Conservation (phyloP, 2,329 filamentous ascomycete genomes). For the Fusarium sulawesiense region DNA sequence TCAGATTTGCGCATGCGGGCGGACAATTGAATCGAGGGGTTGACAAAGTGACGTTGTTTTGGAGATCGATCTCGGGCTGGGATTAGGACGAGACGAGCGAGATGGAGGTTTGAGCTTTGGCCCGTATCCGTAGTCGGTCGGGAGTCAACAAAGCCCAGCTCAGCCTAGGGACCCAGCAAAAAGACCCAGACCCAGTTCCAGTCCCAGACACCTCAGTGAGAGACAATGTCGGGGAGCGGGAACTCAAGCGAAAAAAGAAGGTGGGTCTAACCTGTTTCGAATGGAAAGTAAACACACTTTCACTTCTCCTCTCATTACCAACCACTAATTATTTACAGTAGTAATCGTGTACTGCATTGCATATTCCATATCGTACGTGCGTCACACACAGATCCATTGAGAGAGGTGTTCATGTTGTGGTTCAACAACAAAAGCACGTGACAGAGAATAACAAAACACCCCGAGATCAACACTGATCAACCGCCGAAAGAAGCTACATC, state of each 20-base stretch:
- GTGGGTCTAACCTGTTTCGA: conserved; percentile 37
- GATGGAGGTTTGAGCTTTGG: conserved; percentile 26
- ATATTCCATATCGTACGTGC: conserved; percentile 16
- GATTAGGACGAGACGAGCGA: conserved; percentile 25
- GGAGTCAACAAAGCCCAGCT: conserved; percentile 28
- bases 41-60: conserved; percentile 15
- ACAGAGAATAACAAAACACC: conserved; percentile 5
- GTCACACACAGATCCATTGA: conserved; percentile 21
- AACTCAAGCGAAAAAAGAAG: conserved; percentile 22
- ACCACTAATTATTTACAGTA: conserved; percentile 7
- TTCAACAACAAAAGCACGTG: conserved; percentile 30
- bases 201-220: background rate
- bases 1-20: conserved; percentile 35
- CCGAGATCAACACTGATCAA: background rate
- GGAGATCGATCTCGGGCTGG: conserved; percentile 14
- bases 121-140: conserved; percentile 16
- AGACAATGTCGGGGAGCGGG: conserved; percentile 22
- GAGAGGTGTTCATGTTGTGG: conserved; percentile 6
- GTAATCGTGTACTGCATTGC: conserved; percentile 2
- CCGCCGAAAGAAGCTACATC: background rate
- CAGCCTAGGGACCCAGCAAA: background rate
- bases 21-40: conserved; percentile 23
- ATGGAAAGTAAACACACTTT: conserved; percentile 44
- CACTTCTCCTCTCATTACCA: background rate
- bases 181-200: background rate